These are phyloP conservation scores for Cladophialophora psammophila DNA, from an alignment of 2,329 filamentous ascomycete genomes.

Conservation along the genomic window DNA sequence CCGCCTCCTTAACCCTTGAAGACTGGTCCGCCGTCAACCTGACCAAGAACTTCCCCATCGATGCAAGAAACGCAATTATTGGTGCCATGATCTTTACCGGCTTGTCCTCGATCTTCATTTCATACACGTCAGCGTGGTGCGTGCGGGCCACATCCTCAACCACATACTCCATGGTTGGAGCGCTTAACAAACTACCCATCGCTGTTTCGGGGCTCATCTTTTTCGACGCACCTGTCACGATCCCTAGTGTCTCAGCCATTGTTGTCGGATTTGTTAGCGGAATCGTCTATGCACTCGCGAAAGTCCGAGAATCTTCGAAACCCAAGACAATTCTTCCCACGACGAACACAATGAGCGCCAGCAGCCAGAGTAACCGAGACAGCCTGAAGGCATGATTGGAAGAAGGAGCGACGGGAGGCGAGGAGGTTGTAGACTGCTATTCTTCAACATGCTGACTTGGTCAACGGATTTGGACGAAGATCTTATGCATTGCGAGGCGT, in stretches of 20 bases:
- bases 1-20: slow-evolving; percentile 82
- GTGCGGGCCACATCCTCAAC: slow-evolving; percentile 97
- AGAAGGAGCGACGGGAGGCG: neutral
- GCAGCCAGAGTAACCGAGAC: slow-evolving; percentile 88
- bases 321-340: slow-evolving; percentile 73
- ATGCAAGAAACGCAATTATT: slow-evolving; percentile 78
- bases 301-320: slow-evolving; percentile 77
- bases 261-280: slow-evolving; percentile 89
- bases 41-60: slow-evolving; percentile 83
- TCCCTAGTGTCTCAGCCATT: slow-evolving; percentile 91
- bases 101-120: slow-evolving; percentile 93
- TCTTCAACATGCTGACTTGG: slow-evolving; percentile 5
- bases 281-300: slow-evolving; percentile 86
- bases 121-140: slow-evolving; percentile 99
- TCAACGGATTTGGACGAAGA: slow-evolving; percentile 11
- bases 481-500: slow-evolving; percentile 24
- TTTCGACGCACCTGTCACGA: slow-evolving; percentile 91
- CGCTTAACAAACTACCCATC: slow-evolving; percentile 96
- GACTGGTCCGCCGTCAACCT: slow-evolving; percentile 92
- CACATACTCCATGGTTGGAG: slow-evolving; percentile 98
- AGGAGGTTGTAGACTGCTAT: slow-evolving; percentile 1
- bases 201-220: slow-evolving; percentile 91
- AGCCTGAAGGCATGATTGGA: slow-evolving; percentile 70
- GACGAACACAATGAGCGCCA: slow-evolving; percentile 80
- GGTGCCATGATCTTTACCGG: slow-evolving; percentile 94